These are phyloP conservation scores for Ceratocystis lukuohia DNA, from an alignment of 2,329 filamentous ascomycete species.

Conservation along the genomic window DNA sequence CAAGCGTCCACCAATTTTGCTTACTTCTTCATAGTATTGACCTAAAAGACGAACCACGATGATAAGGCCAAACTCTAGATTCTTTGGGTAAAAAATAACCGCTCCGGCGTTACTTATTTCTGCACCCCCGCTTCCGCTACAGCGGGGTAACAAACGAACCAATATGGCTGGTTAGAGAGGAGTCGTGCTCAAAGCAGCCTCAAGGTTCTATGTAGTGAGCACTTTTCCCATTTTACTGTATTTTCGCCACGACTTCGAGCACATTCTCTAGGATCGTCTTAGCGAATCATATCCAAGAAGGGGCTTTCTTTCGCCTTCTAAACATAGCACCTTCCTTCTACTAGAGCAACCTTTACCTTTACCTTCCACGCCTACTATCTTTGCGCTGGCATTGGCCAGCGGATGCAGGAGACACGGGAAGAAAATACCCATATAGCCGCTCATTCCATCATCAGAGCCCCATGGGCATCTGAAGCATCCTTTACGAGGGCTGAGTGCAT, in stretches of 20 bases:
- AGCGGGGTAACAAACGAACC: not conserved
- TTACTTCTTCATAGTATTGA: not conserved
- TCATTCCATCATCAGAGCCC: not conserved
- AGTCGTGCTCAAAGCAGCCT: not conserved
- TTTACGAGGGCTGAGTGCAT: not conserved
- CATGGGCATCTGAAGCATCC: not conserved
- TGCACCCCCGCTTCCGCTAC: not conserved
- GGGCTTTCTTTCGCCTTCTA: not conserved
- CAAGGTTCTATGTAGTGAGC: not conserved
- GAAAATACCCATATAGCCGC: not conserved
- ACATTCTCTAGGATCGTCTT: no score
- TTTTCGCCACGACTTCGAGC: no score
- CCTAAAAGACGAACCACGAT: not conserved
- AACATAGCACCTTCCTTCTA: not conserved
- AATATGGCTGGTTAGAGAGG: not conserved
- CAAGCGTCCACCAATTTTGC: not conserved
- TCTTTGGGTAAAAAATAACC: not conserved
- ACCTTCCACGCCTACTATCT: not conserved
- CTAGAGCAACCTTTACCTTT: not conserved
- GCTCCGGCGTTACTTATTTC: not conserved
- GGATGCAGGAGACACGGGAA: not conserved
- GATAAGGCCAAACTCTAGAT: not conserved
- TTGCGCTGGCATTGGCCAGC: not conserved
- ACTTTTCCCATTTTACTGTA: not conserved
- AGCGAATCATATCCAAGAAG: no score